Evolutionary conservation across 352 stramenopile genomes (phyloP), one percentile per base, ranked within the genome.

Genomic region (Globisporangium middletonii): DNA sequence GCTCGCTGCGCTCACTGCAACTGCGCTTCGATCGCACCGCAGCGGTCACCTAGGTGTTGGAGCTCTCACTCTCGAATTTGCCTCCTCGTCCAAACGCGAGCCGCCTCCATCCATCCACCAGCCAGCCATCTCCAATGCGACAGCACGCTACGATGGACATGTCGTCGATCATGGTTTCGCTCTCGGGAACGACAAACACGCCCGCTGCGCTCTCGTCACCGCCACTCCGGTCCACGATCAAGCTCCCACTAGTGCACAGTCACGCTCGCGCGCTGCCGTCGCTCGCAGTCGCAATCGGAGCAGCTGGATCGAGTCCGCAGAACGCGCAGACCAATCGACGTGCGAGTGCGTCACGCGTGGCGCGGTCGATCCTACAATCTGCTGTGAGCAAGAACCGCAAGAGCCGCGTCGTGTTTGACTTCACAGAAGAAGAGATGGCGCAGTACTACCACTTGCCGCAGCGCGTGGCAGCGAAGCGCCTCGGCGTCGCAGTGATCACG

Each of bases 361-460:
- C 26, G 19, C 53, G 59, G 18, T 54, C 45, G n/a, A 55, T 65
- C 15, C 13, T 62, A n/a, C 55, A 61, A 7, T 53, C 15, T 45
- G 41, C 41, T 18, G 18, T 23, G 23, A 71, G 76, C 56, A 74
- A 73, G 52, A 44, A 54, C 23, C 71, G 67, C 52, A 80, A 79
- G 63, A 80, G 68, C 54, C 75, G 73, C 64, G 58, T 79, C 51
- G 72, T 80, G 41, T 82, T 77, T 49, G 72, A 85, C 57, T 82
- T 82, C 49, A 73, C 72, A 37, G 75, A 68, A 30, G 69, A 80
- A 41, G 69, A 80, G 50, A 76, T 80, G 67, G 65, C 69, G 50
- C 62, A 79, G 63, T 82, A 79, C 67, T 81, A 55, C n/a, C 73
- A 73, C 50, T 73, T 85, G 60, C 77, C 72, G 19, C 75, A 85